Base-by-base conservation (phyloP, 768 basidiomycete species). In the Boletus bicolor region DNA sequence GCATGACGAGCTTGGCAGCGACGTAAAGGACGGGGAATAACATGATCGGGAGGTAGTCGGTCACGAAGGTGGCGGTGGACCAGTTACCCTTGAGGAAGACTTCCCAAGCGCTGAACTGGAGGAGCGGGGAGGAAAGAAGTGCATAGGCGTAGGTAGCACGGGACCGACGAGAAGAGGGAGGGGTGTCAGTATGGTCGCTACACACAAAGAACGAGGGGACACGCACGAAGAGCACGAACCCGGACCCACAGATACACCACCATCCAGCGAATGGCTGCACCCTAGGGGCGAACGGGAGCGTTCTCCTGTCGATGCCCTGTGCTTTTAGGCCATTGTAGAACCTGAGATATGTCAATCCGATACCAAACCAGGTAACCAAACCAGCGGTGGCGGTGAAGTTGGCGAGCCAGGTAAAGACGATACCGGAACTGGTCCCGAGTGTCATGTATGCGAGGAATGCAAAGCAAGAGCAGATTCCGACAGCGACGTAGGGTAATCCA, bases 11-110 rank as follows among this genome's bases (percentile, higher is more conserved):
- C 43, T 60, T 72, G 44, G 64, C 61, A 21, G 51, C 66, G 15
- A 76, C 2, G 65, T 76, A 83, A 11, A 83, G 58, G 41, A 79
- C 39, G 15, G 80, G 80, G 73, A 83, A 80, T 48, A 79, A 61
- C 37, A 64, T 61, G 54, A 78, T 58, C 11, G 77, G 74, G 32
- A 77, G 39, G 54, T 79, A 79, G 64, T 74, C 68, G 5, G 77
- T 78, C 24, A 79, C 68, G 57, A 79, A 79, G 0, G 68, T 71
- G 30, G 67, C 71, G 9, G 68, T 61, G 43, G 59, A 62, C 78
- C 77, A 79, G 49, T 66, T 61, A 5, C 66, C 72, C n/a, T 60
- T 64, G 24, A 78, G 60, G 63, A 78, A 78, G n/a, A 77, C 76
- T 24, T 61, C 52, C 71, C 72, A 79, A 0, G 71, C 76, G 55